Percentiles rank a stretch among this genome's conserved stretches.
phyloP scores from a whole-genome alignment of 257 asterid species.

The Solanum ossicruentum region DNA sequence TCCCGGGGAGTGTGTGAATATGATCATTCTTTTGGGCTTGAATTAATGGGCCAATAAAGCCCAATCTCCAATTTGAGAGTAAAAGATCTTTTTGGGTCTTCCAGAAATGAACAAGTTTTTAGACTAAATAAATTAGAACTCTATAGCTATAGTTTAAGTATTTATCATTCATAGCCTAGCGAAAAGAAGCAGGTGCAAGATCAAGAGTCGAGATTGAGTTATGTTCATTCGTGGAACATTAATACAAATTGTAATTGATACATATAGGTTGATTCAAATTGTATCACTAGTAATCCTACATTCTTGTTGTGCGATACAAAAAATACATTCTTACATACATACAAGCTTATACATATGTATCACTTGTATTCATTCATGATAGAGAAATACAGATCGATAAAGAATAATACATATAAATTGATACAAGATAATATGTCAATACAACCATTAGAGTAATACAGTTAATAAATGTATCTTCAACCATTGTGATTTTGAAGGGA shows the following conservation, averaged over 20 bases:
- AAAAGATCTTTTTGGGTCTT: background rate
- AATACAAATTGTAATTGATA: too few species aligned
- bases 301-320: too few species aligned
- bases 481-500: too few species aligned
- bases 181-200: background rate
- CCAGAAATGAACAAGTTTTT: background rate
- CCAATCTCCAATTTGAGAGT: background rate
- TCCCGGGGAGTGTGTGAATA: background rate
- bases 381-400: background rate
- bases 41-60: background rate
- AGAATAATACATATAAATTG: background rate
- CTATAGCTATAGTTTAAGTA: background rate
- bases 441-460: background rate
- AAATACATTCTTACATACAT: too few species aligned
- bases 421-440: background rate
- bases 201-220: too few species aligned
- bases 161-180: background rate
- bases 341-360: too few species aligned
- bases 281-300: too few species aligned
- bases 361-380: too few species aligned
- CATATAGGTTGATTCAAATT: too few species aligned
- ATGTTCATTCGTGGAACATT: background rate
- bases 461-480: background rate
- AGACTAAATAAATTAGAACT: background rate
- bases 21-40: background rate